phyloP scores from a whole-genome alignment of 257 asterid genomes.

The Jasminum sambac region DNA sequence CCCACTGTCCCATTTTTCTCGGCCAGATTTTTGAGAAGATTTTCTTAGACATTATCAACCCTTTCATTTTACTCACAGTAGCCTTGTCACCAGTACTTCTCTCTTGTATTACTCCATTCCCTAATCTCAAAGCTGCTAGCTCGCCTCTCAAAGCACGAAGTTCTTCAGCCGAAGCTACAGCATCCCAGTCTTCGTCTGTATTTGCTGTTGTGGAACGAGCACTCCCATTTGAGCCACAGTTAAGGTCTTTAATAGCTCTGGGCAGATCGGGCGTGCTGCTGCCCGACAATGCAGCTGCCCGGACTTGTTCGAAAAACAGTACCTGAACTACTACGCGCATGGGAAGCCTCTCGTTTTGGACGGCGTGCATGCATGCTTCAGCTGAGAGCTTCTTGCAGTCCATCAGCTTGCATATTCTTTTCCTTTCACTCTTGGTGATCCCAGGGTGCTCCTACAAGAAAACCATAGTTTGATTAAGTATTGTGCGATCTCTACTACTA shows the following conservation, averaged over 20 bases:
- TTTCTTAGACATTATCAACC: slow-evolving; percentile 54
- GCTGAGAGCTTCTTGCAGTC: slow-evolving; percentile 79
- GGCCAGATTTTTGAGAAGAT: slow-evolving; percentile 66
- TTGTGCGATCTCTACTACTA: no score
- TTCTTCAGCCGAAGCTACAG: slow-evolving; percentile 62
- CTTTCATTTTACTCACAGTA: slow-evolving; percentile 47
- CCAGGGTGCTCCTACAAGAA: slow-evolving; percentile 56
- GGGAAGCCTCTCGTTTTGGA: slow-evolving; percentile 77
- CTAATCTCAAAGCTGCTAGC: slow-evolving; percentile 55
- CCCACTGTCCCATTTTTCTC: slow-evolving; percentile 46
- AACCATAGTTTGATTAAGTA: slow-evolving; percentile 2
- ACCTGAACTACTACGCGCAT: slow-evolving; percentile 71
- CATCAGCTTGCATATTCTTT: slow-evolving; percentile 60
- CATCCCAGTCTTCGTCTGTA: slow-evolving; percentile 83
- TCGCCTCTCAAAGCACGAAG: slow-evolving; percentile 66
- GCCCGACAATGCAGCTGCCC: slow-evolving; percentile 69
- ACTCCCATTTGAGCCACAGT: slow-evolving; percentile 51
- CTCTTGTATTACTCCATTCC: slow-evolving; percentile 37
- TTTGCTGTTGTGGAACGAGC: slow-evolving; percentile 59
- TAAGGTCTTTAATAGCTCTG: slow-evolving; percentile 54
- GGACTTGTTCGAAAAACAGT: slow-evolving; percentile 69
- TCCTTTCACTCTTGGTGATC: slow-evolving; percentile 65
- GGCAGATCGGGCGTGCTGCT: slow-evolving; percentile 76
- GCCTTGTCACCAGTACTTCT: slow-evolving; percentile 40
- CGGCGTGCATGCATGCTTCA: slow-evolving; percentile 72